Evolutionary conservation across 2,329 filamentous ascomycete species (phyloP), one percentile per base, ranked within the genome.

Genomic region (Orbilia javanica): DNA sequence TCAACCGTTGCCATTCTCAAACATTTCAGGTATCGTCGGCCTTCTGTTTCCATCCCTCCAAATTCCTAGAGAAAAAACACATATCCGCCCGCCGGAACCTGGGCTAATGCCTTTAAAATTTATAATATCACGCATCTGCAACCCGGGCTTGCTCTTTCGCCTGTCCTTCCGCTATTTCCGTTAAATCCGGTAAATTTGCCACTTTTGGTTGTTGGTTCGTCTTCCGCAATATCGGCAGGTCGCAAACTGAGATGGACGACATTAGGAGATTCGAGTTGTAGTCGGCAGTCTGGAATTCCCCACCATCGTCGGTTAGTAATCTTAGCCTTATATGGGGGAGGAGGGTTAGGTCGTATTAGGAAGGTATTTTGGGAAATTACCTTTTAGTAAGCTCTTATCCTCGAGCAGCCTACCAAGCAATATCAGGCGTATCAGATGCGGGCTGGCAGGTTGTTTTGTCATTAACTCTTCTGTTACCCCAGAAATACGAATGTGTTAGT

Each of bases 51-150:
- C n/a, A n/a, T n/a, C n/a, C 36, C 13, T 8, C 29, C 27, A 34
- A 25, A 52, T 52, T 44, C 42, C 10, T 10, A 29, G 4, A 20
- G 8, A 20, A 20, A 44, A 44, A 18, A n/a, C 42, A 44, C 5
- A 6, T n/a, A 44, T 44, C 42, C 42, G 42, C 11, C 15, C n/a
- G 2, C 18, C n/a, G 42, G n/a, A n/a, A n/a, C 8, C 20, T 6
- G n/a, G 8, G 8, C 1, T 13, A 2, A 36, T 18, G 31, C 25
- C 27, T 15, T 73, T 5, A 1, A 2, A 3, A 15, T 39, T 15
- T 79, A 82, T 79, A 82, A 75, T 76, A 82, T 82, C 42, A 82
- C 81, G 39, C 81, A 82, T 52, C 81, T 79, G 55, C 81, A 82
- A 4, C 80, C 78, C n/a, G 81, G 78, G 48, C 78, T 80, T 18